Evolutionary conservation across 176 grass and related monocot species (phyloP).

Genomic region (Phoenix dactylifera): DNA sequence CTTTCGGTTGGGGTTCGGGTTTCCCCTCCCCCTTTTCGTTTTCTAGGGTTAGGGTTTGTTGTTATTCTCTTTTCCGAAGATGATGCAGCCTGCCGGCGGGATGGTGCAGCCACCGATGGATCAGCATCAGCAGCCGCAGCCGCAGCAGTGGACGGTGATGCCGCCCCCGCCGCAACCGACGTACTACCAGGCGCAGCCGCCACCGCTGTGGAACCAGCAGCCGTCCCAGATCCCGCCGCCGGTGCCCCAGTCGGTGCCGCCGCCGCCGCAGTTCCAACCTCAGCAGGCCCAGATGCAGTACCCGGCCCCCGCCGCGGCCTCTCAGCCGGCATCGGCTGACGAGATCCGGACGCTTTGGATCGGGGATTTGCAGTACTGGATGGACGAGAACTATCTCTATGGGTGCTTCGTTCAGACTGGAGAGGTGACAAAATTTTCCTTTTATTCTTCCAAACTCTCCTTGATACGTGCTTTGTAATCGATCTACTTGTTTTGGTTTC

Average conservation of each 20-base stretch:
- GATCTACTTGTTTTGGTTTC: not conserved
- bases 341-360: constrained; percentile 94
- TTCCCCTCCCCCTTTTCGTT: not conserved
- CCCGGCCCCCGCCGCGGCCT: constrained; percentile 11
- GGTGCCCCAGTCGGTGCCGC: constrained; percentile 16
- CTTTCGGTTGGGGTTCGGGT: constrained; percentile 10
- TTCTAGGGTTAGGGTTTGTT: constrained; percentile 5
- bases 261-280: constrained; percentile 13
- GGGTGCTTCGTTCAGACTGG: constrained; percentile 58
- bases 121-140: constrained; percentile 25
- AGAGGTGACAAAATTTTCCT: constrained; percentile 32
- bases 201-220: constrained; percentile 18
- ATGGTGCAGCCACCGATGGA: constrained; percentile 5
- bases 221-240: constrained; percentile 14
- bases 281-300: constrained; percentile 32
- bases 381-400: constrained; percentile 88
- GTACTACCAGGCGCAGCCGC: constrained; percentile 24
- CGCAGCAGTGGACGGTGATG: constrained; percentile 23
- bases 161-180: constrained; percentile 1
- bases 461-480: not conserved
- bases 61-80: not conserved
- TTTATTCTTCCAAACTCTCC: constrained; percentile 6
- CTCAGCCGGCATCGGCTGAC: constrained; percentile 20
- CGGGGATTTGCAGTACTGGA: constrained; percentile 91
- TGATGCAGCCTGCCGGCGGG: constrained; percentile 31